Base-by-base conservation (phyloP, 2,329 filamentous ascomycete genomes). In the Botrytis porri region DNA sequence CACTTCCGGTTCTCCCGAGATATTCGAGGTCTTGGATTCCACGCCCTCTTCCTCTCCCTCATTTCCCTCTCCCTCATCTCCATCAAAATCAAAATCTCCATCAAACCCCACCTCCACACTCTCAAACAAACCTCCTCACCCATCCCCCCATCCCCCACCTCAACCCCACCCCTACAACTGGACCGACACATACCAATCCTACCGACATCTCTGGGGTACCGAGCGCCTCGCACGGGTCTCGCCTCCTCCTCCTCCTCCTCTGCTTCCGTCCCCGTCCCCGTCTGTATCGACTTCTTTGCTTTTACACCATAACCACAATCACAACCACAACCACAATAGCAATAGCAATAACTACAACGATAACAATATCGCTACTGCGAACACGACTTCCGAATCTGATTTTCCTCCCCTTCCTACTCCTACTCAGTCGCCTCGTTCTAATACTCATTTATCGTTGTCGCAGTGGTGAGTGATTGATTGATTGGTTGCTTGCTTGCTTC, bases 1-100 rank as follows among this genome's bases (percentile, higher is more conserved):
- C 16, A 3, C n/a, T 8, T 18, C 51, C 12, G 12, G 9, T 14
- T 22, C 14, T 0, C n/a, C 29, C n/a, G 16, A 32, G 9, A 18
- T 7, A 0, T n/a, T 16, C 14, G 14, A n/a, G 25, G 7, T n/a
- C 5, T 54, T 2, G 0, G 8, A 54, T 7, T 2, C 4, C 14
- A 54, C n/a, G 4, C 14, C n/a, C 25, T 14, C 51, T 29, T 22
- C 45, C 12, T 18, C 25, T 8, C 25, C 51, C 14, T 16, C 43
- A 20, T 45, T 10, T 51, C 25, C 48, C 4, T 51, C 20, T 3
- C 37, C 14, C 10, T 16, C 57, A n/a, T n/a, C 35, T 14, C 25
- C 35, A 22, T 37, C 37, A 4, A 37, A 37, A 45, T 45, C 43
- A 22, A 39, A 39, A 43, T 43, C 41, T 2, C 10, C 41, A 43